Evolutionary conservation across 176 grass and related monocot genomes (phyloP).

Genomic region (Triticum timopheevii): DNA sequence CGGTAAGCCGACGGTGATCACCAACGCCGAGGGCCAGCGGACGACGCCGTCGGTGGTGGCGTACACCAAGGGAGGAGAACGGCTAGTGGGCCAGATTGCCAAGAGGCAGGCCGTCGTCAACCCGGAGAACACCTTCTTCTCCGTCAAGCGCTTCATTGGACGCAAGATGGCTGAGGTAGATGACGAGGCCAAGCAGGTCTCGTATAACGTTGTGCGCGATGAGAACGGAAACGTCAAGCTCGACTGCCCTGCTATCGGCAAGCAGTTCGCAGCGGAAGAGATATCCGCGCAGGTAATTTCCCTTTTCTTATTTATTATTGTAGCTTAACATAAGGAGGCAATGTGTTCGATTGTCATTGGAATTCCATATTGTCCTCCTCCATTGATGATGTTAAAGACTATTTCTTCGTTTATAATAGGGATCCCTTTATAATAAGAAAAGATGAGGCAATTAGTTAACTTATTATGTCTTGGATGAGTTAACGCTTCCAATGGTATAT

Average conservation of each 20-base stretch:
- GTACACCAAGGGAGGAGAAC: slow-evolving; percentile 83
- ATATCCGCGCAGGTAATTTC: slow-evolving; percentile 85
- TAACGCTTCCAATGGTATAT: neutral
- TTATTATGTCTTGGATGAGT: neutral
- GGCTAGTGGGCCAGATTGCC: slow-evolving; percentile 88
- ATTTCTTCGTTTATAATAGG: neutral
- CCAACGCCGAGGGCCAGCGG: slow-evolving; percentile 90
- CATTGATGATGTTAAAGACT: neutral
- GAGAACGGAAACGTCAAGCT: slow-evolving; percentile 99
- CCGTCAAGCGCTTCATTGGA: slow-evolving; percentile 95
- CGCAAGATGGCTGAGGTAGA: slow-evolving; percentile 97
- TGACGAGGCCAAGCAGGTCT: slow-evolving; percentile 97
- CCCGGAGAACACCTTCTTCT: slow-evolving; percentile 99
- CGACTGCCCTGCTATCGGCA: slow-evolving; percentile 97
- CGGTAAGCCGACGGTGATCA: slow-evolving; percentile 95
- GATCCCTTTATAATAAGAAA: neutral
- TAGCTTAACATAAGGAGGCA: neutral
- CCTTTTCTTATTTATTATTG: too few relatives aligned
- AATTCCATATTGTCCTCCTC: neutral
- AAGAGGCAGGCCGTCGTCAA: slow-evolving; percentile 98
- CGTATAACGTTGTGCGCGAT: slow-evolving; percentile 72
- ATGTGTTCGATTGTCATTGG: neutral
- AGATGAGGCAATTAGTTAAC: neutral
- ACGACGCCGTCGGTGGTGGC: slow-evolving; percentile 97
- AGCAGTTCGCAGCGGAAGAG: slow-evolving; percentile 93